phyloP scores from a whole-genome alignment of 495 filamentous ascomycete species.

The Aspergillus funiculosus region DNA sequence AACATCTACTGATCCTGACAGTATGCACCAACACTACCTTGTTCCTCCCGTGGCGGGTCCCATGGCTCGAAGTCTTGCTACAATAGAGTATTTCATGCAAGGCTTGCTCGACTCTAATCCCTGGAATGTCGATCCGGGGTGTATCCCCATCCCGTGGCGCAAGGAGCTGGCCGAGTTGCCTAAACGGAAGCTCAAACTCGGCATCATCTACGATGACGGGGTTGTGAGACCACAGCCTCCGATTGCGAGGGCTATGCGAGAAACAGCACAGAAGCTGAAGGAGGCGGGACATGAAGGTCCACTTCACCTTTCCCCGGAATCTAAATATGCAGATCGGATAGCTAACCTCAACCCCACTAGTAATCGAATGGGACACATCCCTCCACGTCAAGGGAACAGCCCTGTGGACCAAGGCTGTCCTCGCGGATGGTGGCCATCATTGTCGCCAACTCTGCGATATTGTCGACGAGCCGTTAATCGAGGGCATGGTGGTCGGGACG shows the following conservation, averaged over 20 bases:
- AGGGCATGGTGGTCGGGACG: conserved; percentile 41
- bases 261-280: conserved; percentile 39
- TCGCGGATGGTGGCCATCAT: conserved; percentile 54
- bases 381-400: conserved; percentile 28
- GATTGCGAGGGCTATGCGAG: conserved; percentile 37
- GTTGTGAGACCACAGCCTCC: conserved; percentile 54
- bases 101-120: conserved; percentile 31
- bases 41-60: conserved; percentile 39
- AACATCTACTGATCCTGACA: no score
- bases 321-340: neutral
- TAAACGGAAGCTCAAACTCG: conserved; percentile 41
- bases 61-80: conserved; percentile 36
- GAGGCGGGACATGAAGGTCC: conserved; percentile 41
- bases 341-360: conserved; percentile 18
- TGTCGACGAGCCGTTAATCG: conserved; percentile 55
- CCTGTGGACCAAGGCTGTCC: conserved; percentile 48
- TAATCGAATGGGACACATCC: conserved; percentile 40
- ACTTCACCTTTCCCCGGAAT: neutral
- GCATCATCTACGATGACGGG: conserved; percentile 49
- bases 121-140: conserved; percentile 38
- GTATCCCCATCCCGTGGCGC: conserved; percentile 43
- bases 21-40: conserved; percentile 28
- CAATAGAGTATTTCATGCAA: conserved; percentile 39
- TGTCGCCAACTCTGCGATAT: conserved; percentile 42
- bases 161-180: conserved; percentile 22